Conservation (phyloP, 495 filamentous ascomycete genomes). For the Durotheca rogersii region DNA sequence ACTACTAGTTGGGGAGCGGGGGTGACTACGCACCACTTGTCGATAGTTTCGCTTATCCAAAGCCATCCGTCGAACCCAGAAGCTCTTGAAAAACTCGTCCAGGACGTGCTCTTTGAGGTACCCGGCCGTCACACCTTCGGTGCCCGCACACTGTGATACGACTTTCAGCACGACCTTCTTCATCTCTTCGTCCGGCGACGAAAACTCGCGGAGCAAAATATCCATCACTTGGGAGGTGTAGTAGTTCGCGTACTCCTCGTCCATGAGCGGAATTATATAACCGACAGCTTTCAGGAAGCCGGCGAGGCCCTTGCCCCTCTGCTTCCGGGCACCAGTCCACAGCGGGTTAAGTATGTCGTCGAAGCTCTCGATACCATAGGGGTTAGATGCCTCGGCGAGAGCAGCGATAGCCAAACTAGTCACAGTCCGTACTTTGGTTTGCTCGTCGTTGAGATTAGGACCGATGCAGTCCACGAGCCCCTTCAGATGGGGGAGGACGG, state of each 20-base stretch:
- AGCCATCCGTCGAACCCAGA: conserved; percentile 97
- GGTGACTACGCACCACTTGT: conserved; percentile 62
- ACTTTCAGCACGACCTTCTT: conserved; percentile 99
- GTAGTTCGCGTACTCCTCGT: conserved; percentile 99
- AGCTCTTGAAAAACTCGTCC: conserved; percentile 96
- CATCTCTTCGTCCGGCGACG: conserved; percentile 98
- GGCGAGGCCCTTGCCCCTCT: conserved; percentile 92
- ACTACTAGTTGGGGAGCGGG: too few species aligned
- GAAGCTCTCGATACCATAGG: conserved; percentile 98
- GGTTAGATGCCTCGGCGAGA: conserved; percentile 92
- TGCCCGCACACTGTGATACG: conserved; percentile 93
- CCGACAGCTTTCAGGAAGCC: conserved; percentile 97
- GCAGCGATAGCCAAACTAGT: conserved; percentile 95
- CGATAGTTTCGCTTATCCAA: conserved; percentile 95
- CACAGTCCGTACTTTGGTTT: conserved; percentile 94
- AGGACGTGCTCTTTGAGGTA: conserved; percentile 96
- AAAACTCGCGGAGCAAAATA: conserved; percentile 92
- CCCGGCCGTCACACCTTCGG: conserved; percentile 88
- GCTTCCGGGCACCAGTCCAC: conserved; percentile 94
- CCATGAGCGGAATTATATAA: conserved; percentile 98
- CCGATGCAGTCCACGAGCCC: conserved; percentile 95
- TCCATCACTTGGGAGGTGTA: conserved; percentile 99
- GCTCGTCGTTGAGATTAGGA: conserved; percentile 94
- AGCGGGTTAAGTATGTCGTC: conserved; percentile 96
- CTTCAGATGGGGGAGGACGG: conserved; percentile 93